Conservation (phyloP, 257 asterid species). For the Solanum dulcamara region DNA sequence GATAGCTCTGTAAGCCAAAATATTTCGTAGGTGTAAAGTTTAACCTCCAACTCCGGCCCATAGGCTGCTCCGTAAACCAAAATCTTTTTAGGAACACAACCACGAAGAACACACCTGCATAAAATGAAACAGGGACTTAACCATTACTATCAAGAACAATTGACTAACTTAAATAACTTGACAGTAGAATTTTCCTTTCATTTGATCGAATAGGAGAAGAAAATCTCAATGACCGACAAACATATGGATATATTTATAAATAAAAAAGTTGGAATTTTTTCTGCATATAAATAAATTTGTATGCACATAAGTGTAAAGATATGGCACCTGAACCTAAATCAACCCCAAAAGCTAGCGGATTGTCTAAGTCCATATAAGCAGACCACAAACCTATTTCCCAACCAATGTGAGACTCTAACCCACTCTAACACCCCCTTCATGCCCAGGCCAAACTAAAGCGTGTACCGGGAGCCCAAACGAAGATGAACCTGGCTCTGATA, state of each 20-base stretch:
- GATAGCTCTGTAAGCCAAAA: background rate
- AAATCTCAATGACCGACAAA: background rate
- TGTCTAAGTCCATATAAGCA: too few species aligned
- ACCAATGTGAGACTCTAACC: too few species aligned
- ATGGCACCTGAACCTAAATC: too few species aligned
- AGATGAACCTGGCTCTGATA: too few species aligned
- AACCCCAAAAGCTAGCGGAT: too few species aligned
- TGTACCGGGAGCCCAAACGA: too few species aligned
- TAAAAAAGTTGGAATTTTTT: background rate
- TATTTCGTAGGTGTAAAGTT: background rate
- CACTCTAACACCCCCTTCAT: too few species aligned
- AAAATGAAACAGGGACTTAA: background rate
- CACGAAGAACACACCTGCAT: constrained; percentile 93
- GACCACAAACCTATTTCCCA: too few species aligned
- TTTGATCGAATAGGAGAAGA: background rate
- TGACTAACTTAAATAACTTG: background rate
- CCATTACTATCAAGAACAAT: background rate
- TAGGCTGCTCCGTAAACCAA: constrained; percentile 91
- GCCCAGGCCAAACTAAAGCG: too few species aligned
- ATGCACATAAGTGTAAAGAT: background rate
- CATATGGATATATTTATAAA: background rate
- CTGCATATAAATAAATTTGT: background rate
- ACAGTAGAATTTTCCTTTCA: background rate
- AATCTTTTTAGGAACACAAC: constrained; percentile 99
- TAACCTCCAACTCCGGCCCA: constrained; percentile 97